Evolutionary conservation across 2,329 filamentous ascomycete genomes (phyloP).

Genomic region (Alternaria hordeiaustralica): DNA sequence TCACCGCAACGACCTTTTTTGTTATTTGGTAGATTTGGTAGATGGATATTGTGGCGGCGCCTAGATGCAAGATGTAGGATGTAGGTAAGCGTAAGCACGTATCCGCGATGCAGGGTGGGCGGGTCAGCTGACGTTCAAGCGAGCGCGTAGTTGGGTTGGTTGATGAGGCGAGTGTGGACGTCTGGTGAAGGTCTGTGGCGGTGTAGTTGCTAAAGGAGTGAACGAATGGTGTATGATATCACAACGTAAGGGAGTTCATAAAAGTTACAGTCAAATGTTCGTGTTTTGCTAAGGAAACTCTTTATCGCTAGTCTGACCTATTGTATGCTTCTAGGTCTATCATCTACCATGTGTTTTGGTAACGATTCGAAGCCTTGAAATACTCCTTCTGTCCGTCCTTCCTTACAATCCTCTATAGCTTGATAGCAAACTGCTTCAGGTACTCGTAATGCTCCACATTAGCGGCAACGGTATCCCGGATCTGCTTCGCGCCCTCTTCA

Average conservation of each 20-base stretch:
- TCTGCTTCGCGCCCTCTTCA: constrained; percentile 71
- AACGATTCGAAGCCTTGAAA: not conserved
- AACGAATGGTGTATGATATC: too few relatives aligned
- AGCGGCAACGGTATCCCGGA: constrained; percentile 72
- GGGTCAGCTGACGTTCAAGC: not conserved
- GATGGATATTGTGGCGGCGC: not conserved
- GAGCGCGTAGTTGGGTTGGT: not conserved
- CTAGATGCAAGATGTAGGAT: not conserved
- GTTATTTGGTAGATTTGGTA: not conserved
- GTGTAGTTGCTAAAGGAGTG: not conserved
- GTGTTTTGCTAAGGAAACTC: not conserved
- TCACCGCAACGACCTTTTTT: not conserved
- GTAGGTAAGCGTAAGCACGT: not conserved
- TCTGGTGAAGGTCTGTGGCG: not conserved
- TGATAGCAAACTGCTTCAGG: constrained; percentile 77
- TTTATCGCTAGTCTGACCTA: not conserved
- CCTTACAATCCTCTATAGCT: constrained; percentile 35
- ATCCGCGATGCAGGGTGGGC: not conserved
- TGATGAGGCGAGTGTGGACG: not conserved
- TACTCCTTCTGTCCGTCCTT: not conserved
- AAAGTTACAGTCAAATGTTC: too few relatives aligned
- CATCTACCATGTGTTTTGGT: not conserved
- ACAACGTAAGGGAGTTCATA: too few relatives aligned
- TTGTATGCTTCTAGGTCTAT: not conserved
- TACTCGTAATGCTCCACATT: constrained; percentile 81